phyloP scores from a whole-genome alignment of 768 basidiomycete species.

The Leucogyrophana mollusca region DNA sequence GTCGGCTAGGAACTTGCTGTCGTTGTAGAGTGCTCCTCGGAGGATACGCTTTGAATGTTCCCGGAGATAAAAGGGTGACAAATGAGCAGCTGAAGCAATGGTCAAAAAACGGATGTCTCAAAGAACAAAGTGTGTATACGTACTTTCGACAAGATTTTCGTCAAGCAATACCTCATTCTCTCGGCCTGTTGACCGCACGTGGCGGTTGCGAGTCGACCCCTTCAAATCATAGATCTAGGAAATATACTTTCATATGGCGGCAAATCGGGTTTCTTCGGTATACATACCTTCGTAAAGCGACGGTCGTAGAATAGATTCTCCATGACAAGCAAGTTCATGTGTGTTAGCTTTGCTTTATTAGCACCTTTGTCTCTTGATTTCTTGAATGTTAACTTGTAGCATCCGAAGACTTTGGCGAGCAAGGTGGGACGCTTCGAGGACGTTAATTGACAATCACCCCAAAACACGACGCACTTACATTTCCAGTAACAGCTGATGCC shows the following conservation, averaged over 20 bases:
- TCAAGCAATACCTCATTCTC: conserved; percentile 94
- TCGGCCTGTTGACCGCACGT: conserved; percentile 85
- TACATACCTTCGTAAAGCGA: conserved; percentile 77
- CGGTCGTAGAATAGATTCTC: conserved; percentile 96
- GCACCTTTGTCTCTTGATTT: conserved; percentile 69
- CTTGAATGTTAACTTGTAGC: conserved; percentile 90
- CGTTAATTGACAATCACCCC: conserved; percentile 8
- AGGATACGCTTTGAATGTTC: conserved; percentile 95
- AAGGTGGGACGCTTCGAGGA: conserved; percentile 79
- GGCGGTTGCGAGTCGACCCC: conserved; percentile 91
- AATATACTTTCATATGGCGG: too few species aligned
- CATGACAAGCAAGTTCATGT: conserved; percentile 97
- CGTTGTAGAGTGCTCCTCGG: conserved; percentile 87
- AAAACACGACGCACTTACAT: conserved; percentile 47
- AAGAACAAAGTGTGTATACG: conserved; percentile 19
- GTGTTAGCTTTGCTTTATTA: conserved; percentile 72
- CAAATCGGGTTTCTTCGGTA: background rate
- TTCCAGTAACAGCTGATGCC: conserved; percentile 86
- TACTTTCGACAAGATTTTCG: conserved; percentile 93
- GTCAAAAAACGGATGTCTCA: conserved; percentile 3
- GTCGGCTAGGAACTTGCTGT: conserved; percentile 91
- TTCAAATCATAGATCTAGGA: conserved; percentile 93
- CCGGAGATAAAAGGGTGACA: conserved; percentile 90
- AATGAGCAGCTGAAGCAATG: conserved; percentile 64
- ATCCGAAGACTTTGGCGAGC: conserved; percentile 95